These are phyloP conservation scores for Wilcoxina mikolae DNA, from an alignment of 495 filamentous ascomycete species.

Conservation along the genomic window DNA sequence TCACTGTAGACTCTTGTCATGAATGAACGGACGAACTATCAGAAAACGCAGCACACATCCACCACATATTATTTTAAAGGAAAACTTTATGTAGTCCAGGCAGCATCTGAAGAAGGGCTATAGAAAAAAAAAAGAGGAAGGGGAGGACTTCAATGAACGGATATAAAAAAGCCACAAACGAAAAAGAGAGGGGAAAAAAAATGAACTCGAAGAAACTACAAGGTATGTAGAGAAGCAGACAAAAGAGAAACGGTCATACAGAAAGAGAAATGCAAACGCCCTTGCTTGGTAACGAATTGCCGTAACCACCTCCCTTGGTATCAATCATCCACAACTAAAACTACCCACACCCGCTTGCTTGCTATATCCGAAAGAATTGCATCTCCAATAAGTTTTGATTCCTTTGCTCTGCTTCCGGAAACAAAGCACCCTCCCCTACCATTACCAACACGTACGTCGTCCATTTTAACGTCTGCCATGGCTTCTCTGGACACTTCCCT, in stretches of 20 bases:
- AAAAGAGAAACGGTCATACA: constrained; percentile 6
- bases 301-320: constrained; percentile 1
- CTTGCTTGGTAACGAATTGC: constrained; percentile 6
- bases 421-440: constrained; percentile 1
- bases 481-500: constrained; percentile 82
- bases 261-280: constrained; percentile 9
- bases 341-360: not conserved
- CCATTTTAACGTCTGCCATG: constrained; percentile 73
- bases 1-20: no score
- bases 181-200: constrained; percentile 1
- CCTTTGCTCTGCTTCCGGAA: constrained; percentile 8
- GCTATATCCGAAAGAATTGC: constrained; percentile 3
- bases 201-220: constrained; percentile 3
- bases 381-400: constrained; percentile 6
- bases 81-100: not conserved
- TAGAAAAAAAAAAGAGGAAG: constrained; percentile 6
- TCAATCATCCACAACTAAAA: constrained; percentile 1
- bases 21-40: no score
- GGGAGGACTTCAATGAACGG: not conserved
- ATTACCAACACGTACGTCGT: not conserved
- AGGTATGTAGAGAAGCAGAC: constrained; percentile 11
- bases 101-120: no score
- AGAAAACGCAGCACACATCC: not conserved
- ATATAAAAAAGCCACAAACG: constrained; percentile 5
- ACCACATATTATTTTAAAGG: constrained; percentile 4